These are phyloP conservation scores for Exophiala spinifera DNA, from an alignment of 2,329 filamentous ascomycete species.

Conservation along the genomic window DNA sequence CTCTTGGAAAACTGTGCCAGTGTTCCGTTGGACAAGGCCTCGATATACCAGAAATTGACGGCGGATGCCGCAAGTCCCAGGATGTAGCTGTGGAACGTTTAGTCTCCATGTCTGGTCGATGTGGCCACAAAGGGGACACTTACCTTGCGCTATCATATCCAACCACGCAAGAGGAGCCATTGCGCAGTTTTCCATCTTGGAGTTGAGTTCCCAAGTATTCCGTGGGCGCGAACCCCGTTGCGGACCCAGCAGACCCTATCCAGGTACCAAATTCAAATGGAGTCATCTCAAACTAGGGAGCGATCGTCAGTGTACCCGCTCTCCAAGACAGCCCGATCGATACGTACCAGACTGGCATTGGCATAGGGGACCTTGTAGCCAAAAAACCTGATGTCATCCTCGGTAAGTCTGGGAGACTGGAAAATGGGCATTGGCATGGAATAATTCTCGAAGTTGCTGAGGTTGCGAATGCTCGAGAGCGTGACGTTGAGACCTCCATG, in stretches of 20 bases:
- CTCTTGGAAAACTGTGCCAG: slow-evolving; percentile 9
- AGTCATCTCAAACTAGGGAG: slow-evolving; percentile 36
- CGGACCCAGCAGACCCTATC: slow-evolving; percentile 43
- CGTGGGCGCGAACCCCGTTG: slow-evolving; percentile 14
- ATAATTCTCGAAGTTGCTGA: slow-evolving; percentile 41
- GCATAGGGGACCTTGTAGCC: slow-evolving; percentile 8
- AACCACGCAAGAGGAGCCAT: slow-evolving; percentile 3
- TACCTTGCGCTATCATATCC: slow-evolving; percentile 4
- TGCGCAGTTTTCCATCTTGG: slow-evolving; percentile 2
- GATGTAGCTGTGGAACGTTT: slow-evolving; percentile 2
- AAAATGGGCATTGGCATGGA: slow-evolving; percentile 47
- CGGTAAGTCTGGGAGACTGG: slow-evolving; percentile 34
- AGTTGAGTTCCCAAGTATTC: slow-evolving; percentile 13
- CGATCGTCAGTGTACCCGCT: no score
- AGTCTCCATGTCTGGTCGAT: neutral
- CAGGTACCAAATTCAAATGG: slow-evolving; percentile 21
- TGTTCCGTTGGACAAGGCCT: slow-evolving; percentile 8
- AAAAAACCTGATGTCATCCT: slow-evolving; percentile 6
- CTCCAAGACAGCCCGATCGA: neutral
- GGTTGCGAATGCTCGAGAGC: slow-evolving; percentile 34
- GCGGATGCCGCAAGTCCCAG: slow-evolving; percentile 6
- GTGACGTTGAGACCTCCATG: slow-evolving; percentile 38
- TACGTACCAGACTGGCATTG: slow-evolving; percentile 9
- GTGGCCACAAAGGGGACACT: neutral
- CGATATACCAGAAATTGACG: slow-evolving; percentile 13